Base-by-base conservation (phyloP, 108 stramenopile species). In the Nannochloropsis salina region DNA sequence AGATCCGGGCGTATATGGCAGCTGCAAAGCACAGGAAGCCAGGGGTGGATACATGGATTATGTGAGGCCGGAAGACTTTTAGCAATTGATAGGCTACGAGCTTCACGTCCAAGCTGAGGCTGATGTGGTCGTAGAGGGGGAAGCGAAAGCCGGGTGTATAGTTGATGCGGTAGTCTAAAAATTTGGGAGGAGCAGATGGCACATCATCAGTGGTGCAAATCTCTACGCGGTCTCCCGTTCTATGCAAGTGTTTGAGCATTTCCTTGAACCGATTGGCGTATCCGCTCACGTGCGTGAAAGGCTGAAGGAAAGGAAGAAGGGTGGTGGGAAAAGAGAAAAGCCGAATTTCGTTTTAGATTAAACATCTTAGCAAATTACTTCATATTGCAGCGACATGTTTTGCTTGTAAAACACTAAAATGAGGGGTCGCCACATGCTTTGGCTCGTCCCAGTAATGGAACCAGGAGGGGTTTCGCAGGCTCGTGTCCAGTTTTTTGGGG, bases 181-280 rank as follows among this genome's bases (percentile, higher is more conserved):
- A 90, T 79, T 92, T 86, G 3, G 80, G 91, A 41, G 96, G 96
- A 74, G 93, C 86, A 22, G 96, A 84, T 1, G 93, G 93, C 43
- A 84, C 80, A 85, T 91, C 87, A 83, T 98, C 98, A 9, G 96
- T 93, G 1, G 98, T 98, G 43, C 97, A 83, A 83, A 98, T 93
- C 43, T 93, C 90, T 18, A 97, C 96, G 42, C 43, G 5, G 83
- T 22, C 42, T 42, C 51, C 80, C 42, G 85, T 82, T 12, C 81
- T 41, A 83, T 83, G 44, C 2, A 86, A 44, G 87, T 81, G 89
- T 88, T 90, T 94, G 43, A 98, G 92, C 94, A 97, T 95, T 90
- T 98, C 98, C 40, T 96, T 94, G 94, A 97, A 98, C 51, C 98
- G 95, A 86, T 98, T 98, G 91, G 97, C 92, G 87, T 98, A 98